Evolutionary conservation across 73 alveolate genomes (phyloP).

Genomic region (Tetrahymena malaccensis): DNA sequence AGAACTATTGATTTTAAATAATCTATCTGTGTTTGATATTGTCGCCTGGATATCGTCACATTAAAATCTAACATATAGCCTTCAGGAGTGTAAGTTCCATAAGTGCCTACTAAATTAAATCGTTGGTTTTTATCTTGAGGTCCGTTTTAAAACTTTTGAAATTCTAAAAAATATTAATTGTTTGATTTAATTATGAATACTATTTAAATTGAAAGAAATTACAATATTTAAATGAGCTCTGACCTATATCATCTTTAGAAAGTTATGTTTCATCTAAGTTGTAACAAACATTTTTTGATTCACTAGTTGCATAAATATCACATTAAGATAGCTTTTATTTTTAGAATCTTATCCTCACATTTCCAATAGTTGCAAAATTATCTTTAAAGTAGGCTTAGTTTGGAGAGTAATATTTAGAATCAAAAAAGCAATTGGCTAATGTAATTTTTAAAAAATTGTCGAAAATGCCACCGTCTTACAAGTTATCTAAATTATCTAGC

Average conservation of each 20-base stretch:
- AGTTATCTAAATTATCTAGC: background rate
- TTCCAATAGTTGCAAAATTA: background rate
- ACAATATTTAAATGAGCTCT: background rate
- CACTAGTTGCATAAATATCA: background rate
- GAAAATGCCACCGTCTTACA: background rate
- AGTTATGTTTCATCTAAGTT: background rate
- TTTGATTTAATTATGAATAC: too few relatives aligned
- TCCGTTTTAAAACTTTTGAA: background rate
- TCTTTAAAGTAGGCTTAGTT: background rate
- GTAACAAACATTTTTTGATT: background rate
- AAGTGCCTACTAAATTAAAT: background rate
- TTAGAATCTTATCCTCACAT: background rate
- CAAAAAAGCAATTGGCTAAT: background rate
- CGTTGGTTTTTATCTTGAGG: background rate
- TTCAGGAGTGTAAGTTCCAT: background rate
- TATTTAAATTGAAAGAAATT: background rate
- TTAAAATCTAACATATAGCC: background rate
- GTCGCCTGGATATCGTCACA: background rate
- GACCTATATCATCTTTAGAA: background rate
- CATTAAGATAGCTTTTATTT: background rate
- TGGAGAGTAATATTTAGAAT: background rate
- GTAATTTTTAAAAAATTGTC: background rate
- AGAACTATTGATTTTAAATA: background rate
- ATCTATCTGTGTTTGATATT: background rate
- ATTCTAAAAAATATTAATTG: background rate